These are phyloP conservation scores for Amauroascus niger DNA, from an alignment of 2,329 filamentous ascomycete genomes.

Conservation along the genomic window DNA sequence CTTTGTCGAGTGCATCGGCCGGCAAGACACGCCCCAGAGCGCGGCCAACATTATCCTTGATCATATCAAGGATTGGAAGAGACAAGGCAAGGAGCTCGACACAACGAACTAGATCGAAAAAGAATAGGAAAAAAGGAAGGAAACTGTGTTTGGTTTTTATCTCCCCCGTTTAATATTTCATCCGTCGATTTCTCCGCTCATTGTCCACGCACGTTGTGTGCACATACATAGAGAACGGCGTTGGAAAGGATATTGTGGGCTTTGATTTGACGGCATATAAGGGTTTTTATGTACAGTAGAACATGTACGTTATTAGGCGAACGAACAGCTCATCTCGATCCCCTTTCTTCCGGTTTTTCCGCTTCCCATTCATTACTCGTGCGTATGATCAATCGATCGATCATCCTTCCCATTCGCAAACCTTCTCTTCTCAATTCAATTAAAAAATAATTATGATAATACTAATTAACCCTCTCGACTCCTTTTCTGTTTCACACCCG, in stretches of 20 bases:
- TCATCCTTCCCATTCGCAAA: too few relatives aligned
- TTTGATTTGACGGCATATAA: background rate
- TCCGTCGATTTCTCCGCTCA: background rate
- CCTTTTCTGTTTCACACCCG: background rate
- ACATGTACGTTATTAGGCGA: background rate
- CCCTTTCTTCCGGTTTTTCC: background rate
- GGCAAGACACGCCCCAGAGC: conserved; percentile 84
- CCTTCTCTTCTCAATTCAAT: too few relatives aligned
- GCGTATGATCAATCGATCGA: too few relatives aligned
- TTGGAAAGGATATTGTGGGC: background rate
- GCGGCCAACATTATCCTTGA: conserved; percentile 74
- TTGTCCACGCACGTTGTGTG: background rate
- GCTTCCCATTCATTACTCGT: too few relatives aligned
- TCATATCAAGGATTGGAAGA: conserved; percentile 72
- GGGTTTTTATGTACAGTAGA: conserved; percentile 1
- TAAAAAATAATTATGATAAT: too few relatives aligned
- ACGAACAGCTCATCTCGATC: conserved; percentile 3
- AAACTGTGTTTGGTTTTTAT: background rate
- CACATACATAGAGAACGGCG: conserved; percentile 6
- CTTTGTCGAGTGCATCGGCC: conserved; percentile 91
- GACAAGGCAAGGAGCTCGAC: conserved; percentile 44
- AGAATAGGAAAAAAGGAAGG: background rate
- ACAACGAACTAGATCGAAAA: conserved; percentile 19
- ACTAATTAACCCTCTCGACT: background rate
- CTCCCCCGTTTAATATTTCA: background rate